Percentiles rank a stretch among this genome's conserved stretches.
phyloP scores from a whole-genome alignment of 179 eudicot species.

The Amaranthus tricolor region DNA sequence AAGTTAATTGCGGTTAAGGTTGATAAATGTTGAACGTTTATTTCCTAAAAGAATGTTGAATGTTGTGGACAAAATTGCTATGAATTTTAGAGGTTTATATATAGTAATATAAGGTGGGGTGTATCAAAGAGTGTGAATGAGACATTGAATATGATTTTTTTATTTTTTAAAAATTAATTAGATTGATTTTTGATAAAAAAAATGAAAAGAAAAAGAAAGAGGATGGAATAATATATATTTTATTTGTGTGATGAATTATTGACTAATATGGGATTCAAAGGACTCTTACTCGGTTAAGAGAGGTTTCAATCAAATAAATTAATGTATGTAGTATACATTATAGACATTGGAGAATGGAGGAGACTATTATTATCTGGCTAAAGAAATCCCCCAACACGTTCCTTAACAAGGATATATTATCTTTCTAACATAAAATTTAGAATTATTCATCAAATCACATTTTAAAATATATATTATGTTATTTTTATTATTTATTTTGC shows the following conservation, averaged over 20 bases:
- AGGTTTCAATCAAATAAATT: not conserved
- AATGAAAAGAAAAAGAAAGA: no score
- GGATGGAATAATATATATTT: no score
- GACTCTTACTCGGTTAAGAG: not conserved
- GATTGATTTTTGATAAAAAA: not conserved
- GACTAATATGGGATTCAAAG: not conserved
- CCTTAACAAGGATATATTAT: no score
- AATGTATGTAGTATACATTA: not conserved
- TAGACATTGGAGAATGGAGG: no score
- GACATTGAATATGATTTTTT: not conserved
- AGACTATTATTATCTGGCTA: no score
- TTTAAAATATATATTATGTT: not conserved
- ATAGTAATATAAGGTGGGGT: not conserved
- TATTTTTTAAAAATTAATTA: not conserved
- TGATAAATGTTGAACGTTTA: not conserved
- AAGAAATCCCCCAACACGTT: no score
- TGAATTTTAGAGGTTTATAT: not conserved
- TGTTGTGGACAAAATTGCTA: not conserved
- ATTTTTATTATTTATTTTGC: not conserved
- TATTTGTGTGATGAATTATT: not conserved
- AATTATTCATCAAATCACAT: not conserved
- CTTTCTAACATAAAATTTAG: no score
- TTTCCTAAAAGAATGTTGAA: not conserved
- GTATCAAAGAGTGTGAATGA: not conserved
- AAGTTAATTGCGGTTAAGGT: not conserved